Evolutionary conservation across 192 early-diverging fungal species (phyloP).

Genomic region (Backusella sp.): DNA sequence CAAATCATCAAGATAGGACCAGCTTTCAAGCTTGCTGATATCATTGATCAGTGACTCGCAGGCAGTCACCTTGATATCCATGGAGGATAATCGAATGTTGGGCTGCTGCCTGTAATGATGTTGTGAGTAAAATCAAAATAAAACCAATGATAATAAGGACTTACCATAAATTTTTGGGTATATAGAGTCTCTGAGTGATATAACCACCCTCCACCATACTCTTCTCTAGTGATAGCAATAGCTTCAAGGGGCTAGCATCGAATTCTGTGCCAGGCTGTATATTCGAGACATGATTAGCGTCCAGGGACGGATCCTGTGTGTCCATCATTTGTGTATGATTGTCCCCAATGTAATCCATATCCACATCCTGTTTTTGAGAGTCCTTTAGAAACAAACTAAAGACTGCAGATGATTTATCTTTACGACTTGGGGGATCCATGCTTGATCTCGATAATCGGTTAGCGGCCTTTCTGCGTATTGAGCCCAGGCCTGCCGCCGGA

Average conservation of each 20-base stretch:
- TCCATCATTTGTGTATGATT: neutral
- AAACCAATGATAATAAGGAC: neutral
- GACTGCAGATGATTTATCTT: slow-evolving; percentile 7
- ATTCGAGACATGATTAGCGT: neutral
- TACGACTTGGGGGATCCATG: slow-evolving; percentile 15
- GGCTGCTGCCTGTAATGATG: slow-evolving; percentile 15
- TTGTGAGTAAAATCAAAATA: neutral
- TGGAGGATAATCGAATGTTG: slow-evolving; percentile 22
- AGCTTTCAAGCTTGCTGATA: slow-evolving; percentile 12
- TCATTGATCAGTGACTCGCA: slow-evolving; percentile 20
- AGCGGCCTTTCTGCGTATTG: slow-evolving; percentile 12
- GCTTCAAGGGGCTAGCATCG: neutral
- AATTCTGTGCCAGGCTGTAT: slow-evolving; percentile 1
- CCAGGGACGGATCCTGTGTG: neutral
- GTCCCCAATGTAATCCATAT: neutral
- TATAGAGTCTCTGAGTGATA: slow-evolving; percentile 21
- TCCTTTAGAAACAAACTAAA: slow-evolving; percentile 13
- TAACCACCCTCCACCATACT: slow-evolving; percentile 27
- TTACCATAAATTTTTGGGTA: slow-evolving; percentile 36
- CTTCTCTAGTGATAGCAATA: slow-evolving; percentile 18
- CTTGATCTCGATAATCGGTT: slow-evolving; percentile 20
- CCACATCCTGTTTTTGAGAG: neutral
- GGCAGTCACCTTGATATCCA: slow-evolving; percentile 25
- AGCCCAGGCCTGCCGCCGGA: neutral
- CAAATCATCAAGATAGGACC: slow-evolving; percentile 13